phyloP scores from a whole-genome alignment of 129 eudicot genomes.

The Chrysanthemum seticuspe region DNA sequence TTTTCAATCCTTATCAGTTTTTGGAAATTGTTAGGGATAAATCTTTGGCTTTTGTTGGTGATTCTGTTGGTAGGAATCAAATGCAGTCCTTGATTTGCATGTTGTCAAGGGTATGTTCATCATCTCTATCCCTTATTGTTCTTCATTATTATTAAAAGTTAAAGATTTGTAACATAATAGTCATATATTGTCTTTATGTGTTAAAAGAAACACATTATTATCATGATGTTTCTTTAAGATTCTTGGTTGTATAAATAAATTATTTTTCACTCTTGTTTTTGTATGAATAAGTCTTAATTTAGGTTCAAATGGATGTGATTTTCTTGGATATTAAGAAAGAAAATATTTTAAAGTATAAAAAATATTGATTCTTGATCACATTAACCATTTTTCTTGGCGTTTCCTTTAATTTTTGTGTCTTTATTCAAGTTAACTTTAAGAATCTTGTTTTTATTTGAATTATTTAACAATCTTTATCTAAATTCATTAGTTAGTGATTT shows the following conservation, averaged over 20 bases:
- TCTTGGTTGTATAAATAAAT: too few relatives aligned
- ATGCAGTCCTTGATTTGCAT: constrained; percentile 80
- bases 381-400: not conserved
- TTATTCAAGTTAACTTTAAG: not conserved
- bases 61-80: constrained; percentile 79
- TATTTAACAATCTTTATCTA: too few relatives aligned
- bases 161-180: too few relatives aligned
- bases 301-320: not conserved
- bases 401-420: not conserved
- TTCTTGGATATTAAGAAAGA: not conserved
- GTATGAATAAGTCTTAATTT: not conserved
- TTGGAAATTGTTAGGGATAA: constrained; percentile 60
- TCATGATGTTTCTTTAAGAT: too few relatives aligned
- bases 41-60: constrained; percentile 79
- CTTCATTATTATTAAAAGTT: not conserved
- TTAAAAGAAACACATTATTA: too few relatives aligned
- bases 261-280: not conserved
- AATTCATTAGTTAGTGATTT: too few relatives aligned
- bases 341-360: not conserved
- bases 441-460: not conserved
- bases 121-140: not conserved
- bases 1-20: constrained; percentile 60
- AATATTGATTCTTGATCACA: not conserved
- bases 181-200: too few relatives aligned
- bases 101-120: constrained; percentile 59